phyloP scores from a whole-genome alignment of 495 filamentous ascomycete species.

The Lophiotrema nucula region DNA sequence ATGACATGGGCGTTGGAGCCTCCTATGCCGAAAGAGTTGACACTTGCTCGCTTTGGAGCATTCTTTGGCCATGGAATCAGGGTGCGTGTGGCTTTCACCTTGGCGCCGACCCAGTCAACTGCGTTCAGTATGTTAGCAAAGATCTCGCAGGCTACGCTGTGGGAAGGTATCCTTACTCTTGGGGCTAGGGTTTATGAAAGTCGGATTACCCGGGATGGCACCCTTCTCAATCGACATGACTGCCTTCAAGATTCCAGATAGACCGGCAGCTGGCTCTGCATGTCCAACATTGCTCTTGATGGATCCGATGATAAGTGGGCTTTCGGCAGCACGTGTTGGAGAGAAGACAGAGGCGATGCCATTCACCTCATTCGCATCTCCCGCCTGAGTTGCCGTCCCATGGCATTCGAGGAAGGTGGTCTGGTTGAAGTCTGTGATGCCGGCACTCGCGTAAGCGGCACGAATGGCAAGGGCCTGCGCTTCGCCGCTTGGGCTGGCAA shows the following conservation, averaged over 20 bases:
- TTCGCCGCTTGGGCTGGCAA: conserved; percentile 32
- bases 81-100: background rate
- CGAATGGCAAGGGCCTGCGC: background rate
- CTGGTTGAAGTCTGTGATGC: conserved; percentile 5
- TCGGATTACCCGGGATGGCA: conserved; percentile 44
- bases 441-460: background rate
- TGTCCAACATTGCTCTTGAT: conserved; percentile 63
- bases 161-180: no score
- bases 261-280: conserved; percentile 55
- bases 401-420: conserved; percentile 10
- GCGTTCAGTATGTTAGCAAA: no score
- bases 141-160: no score
- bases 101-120: conserved; percentile 15
- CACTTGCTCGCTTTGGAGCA: conserved; percentile 33
- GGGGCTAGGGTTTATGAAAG: background rate
- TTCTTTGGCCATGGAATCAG: background rate
- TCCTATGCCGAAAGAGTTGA: conserved; percentile 46
- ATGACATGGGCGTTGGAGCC: conserved; percentile 38
- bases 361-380: background rate
- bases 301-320: conserved; percentile 47
- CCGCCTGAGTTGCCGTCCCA: conserved; percentile 3
- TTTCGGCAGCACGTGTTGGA: background rate
- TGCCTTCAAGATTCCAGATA: conserved; percentile 59
- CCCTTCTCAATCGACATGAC: conserved; percentile 58
- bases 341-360: conserved; percentile 4